Base-by-base conservation (phyloP, 2,329 filamentous ascomycete species). In the Colletotrichum sp. region DNA sequence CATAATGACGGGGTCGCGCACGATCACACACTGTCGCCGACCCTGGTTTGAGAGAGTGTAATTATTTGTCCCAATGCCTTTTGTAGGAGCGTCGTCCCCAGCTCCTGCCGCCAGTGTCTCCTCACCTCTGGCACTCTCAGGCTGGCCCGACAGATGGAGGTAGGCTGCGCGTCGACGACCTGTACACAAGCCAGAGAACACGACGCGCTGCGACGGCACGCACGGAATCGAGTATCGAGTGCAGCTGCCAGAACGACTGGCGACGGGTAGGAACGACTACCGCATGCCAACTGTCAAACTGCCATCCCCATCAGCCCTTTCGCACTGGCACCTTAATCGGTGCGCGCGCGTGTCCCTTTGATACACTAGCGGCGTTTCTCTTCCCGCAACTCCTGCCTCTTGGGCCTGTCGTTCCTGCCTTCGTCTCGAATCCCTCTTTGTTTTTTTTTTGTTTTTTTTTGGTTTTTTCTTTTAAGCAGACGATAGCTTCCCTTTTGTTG, bases 361-460 rank as follows among this genome's bases (percentile, higher is more conserved):
- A 76, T 57, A 73, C 73, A 67, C 61, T 76, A 65, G 76, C 66
- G 52, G 34, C 25, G 57, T 48, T 77, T 63, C 39, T 39, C 52
- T 39, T 52, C 39, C 22, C 22, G 27, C 39, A 60, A 30, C 63
- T 64, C 74, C 34, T 68, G 28, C 61, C 67, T 75, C 30, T 36
- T 52, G 15, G 22, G 13, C 57, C 44, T 36, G 30, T 61, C 61
- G 68, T 52, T 28, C 64, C 64, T 73, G 27, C 64, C 64, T 44
- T 30, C 44, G n/a, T 52, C 44, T 52, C 4, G 44, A 52, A 52
- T 25, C 11, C 11, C n/a, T 52, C 44, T 3, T n/a, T 48, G n/a
- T 44, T 44, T 44, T n/a, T n/a, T 48, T 22, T 64, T 44, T 64
- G 3, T n/a, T n/a, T 48, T 22, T 64, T 44, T 64, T 3, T n/a